phyloP scores from a whole-genome alignment of 129 eudicot genomes.

The Deinandra increscens region DNA sequence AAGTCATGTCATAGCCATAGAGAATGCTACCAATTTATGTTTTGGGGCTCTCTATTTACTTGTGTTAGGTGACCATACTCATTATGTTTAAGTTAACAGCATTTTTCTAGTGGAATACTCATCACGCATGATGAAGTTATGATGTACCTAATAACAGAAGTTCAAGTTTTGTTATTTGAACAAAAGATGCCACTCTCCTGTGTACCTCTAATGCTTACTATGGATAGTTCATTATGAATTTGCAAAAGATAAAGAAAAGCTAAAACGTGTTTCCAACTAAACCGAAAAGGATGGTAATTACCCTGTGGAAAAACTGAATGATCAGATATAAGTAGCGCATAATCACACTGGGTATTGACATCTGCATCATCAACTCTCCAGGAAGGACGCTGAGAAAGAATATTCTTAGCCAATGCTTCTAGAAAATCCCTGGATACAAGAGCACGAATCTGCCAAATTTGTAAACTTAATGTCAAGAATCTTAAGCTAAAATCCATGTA shows the following conservation, averaged over 20 bases:
- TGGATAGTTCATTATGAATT: not conserved
- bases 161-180: not conserved
- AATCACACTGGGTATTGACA: constrained; percentile 52
- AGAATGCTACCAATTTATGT: constrained; percentile 17
- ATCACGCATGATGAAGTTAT: not conserved
- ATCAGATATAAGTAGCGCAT: constrained; percentile 80
- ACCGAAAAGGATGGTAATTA: constrained; percentile 27
- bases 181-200: not conserved
- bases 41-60: not conserved
- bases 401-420: constrained; percentile 56
- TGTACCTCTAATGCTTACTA: not conserved
- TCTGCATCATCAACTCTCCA: constrained; percentile 78
- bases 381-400: constrained; percentile 74
- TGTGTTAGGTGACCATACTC: constrained; percentile 10
- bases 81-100: not conserved
- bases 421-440: constrained; percentile 75
- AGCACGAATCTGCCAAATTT: constrained; percentile 51
- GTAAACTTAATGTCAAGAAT: constrained; percentile 28
- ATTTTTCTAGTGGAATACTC: not conserved
- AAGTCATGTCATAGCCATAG: constrained; percentile 1
- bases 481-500: constrained; percentile 23
- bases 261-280: not conserved
- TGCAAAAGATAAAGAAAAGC: not conserved
- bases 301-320: constrained; percentile 86
- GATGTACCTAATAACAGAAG: constrained; percentile 13